Percentiles rank a stretch among this genome's conserved stretches.
Conservation (phyloP, 331 rosid genomes). For the Dryas integrifolia region DNA sequence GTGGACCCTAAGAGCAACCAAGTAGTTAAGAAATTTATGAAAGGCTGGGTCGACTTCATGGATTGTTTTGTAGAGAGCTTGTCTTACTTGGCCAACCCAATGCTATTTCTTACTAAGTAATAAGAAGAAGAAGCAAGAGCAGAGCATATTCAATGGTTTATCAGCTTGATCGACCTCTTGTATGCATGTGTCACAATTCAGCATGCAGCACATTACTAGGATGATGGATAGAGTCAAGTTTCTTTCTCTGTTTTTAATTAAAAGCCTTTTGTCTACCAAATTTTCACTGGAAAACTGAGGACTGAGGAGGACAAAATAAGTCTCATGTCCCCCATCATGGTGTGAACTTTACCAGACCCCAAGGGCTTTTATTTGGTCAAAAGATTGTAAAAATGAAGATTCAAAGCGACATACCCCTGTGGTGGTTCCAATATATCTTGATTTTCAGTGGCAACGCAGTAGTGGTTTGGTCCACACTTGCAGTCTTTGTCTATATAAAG, state of each 20-base stretch:
- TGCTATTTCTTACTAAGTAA: background rate
- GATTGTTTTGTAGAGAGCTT: background rate
- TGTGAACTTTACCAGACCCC: background rate
- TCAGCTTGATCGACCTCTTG: too few relatives aligned
- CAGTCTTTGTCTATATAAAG: background rate
- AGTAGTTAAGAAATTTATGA: background rate
- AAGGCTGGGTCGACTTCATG: background rate
- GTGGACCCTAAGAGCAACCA: background rate
- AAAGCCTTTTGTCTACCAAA: too few relatives aligned
- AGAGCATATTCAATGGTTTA: too few relatives aligned
- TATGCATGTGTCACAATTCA: too few relatives aligned
- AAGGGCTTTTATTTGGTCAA: constrained; percentile 23
- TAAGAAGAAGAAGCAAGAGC: too few relatives aligned
- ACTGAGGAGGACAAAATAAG: too few relatives aligned
- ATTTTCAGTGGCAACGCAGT: background rate
- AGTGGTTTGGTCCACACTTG: constrained; percentile 11
- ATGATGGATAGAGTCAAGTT: too few relatives aligned
- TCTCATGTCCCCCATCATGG: too few relatives aligned
- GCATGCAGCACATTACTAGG: too few relatives aligned
- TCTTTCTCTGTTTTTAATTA: too few relatives aligned
- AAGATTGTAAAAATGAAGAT: constrained; percentile 14
- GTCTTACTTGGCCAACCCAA: background rate
- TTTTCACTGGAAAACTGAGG: too few relatives aligned
- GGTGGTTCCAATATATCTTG: background rate
- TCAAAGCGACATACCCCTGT: constrained; percentile 24